Evolutionary conservation across 2,329 filamentous ascomycete species (phyloP), one percentile per base, ranked within the genome.

Genomic region (Colletotrichum magnum): DNA sequence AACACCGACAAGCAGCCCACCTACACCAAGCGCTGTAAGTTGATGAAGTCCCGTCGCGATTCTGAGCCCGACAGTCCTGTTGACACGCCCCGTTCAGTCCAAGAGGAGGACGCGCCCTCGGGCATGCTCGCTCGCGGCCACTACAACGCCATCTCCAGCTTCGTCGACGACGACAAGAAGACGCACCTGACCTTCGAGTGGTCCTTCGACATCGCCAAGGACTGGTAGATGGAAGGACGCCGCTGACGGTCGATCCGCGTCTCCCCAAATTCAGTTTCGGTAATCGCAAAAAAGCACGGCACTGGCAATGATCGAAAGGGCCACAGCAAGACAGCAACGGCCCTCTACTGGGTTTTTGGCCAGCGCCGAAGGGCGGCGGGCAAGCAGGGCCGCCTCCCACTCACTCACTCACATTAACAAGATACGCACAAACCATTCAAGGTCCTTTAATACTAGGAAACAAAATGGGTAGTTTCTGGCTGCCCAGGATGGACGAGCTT

Each of bases 131-230:
- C 90, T 65, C 93, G 96, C 71, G 96, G 94, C 72, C 91, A 94
- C 83, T 99, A 99, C 88, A 92, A 93, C 70, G 95, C 95, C 72
- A 83, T 91, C 71, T 97, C 94, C 74, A 94, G 90, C 82, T 99
- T 99, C 80, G 89, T 97, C 71, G 96, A 99, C 79, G 96, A 99
- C 77, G 96, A 99, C 84, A 92, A 96, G 81, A 91, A 94, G 82
- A 91, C 88, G 72, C 95, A 99, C 82, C 87, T 99, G 72, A 87
- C 92, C 79, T 99, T 99, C 81, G 93, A 97, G 77, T 99, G 96
- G 96, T 90, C 92, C 71, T 98, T 99, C 77, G 93, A 98, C 78
- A 97, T 99, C 80, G 88, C 92, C 83, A 99, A 98, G 89, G 94
- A 97, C 80, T 98, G 96, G 96, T 93, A 90, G 74, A 75, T 36